These are phyloP conservation scores for Xylariaceae sp. DNA, from an alignment of 2,329 filamentous ascomycete species.

Conservation along the genomic window DNA sequence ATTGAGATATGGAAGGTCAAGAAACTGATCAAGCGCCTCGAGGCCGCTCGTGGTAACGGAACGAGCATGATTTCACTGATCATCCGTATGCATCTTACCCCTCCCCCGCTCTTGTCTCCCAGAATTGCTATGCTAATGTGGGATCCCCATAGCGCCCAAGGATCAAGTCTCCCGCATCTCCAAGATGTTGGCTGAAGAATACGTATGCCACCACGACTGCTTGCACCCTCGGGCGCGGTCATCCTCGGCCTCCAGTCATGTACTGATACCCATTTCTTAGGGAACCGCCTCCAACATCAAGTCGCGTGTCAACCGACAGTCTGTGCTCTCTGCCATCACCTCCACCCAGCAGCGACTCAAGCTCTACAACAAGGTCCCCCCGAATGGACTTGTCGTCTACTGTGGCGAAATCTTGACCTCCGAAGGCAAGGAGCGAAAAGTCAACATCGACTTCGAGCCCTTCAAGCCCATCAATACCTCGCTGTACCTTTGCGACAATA, in stretches of 20 bases:
- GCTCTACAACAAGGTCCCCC: constrained; percentile 97
- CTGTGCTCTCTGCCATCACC: constrained; percentile 95
- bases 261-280: constrained; percentile 42
- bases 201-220: constrained; percentile 53
- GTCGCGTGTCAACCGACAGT: constrained; percentile 97
- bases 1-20: constrained; percentile 96
- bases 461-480: constrained; percentile 99
- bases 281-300: constrained; percentile 99
- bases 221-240: background rate
- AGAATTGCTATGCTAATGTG: constrained; percentile 14
- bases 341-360: constrained; percentile 99
- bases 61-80: constrained; percentile 99
- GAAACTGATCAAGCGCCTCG: constrained; percentile 98
- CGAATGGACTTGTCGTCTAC: constrained; percentile 96
- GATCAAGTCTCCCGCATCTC: constrained; percentile 93
- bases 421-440: constrained; percentile 98
- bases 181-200: constrained; percentile 99
- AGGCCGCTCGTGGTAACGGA: constrained; percentile 95
- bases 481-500: constrained; percentile 99
- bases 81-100: constrained; percentile 65
- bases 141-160: constrained; percentile 69
- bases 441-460: constrained; percentile 99
- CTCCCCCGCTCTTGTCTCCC: constrained; percentile 22
- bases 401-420: constrained; percentile 99
- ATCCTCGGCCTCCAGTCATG: constrained; percentile 1